Evolutionary conservation across 345 rosid genomes (phyloP), one percentile per base, ranked within the genome.

Genomic region (Cardamine occulta): DNA sequence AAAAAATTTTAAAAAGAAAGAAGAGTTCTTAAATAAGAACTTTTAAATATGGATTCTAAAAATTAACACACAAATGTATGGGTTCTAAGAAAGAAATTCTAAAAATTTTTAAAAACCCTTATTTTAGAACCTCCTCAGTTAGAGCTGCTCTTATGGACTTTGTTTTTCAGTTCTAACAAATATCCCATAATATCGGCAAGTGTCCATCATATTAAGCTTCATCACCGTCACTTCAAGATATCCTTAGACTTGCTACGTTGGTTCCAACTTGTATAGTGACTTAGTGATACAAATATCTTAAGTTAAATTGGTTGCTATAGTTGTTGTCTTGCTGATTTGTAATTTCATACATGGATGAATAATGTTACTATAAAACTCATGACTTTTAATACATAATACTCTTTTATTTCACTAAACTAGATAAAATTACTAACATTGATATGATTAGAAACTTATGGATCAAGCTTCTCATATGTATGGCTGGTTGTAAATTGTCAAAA

Each of bases 401-500:
- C 23, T 12, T 45, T 55, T 18, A 10, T n/a, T 7, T 21, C 58
- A 34, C 5, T 47, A 34, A 11, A 62, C 58, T 34, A 23, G 13
- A 73, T 37, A 28, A 12, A 19, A 51, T 21, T 32, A 45, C 29
- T 37, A 23, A 47, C 23, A 35, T 47, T 32, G 14, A 35, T 66
- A 45, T 56, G 40, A 39, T 29, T 29, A 66, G 59, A 57, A 58
- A 45, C 10, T n/a, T 26, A 66, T n/a, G 42, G 52, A 37, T 58
- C 68, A 67, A 67, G 54, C 35, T 59, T 67, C 79, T 67, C 68
- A 59, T 44, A 18, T 48, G 53, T 31, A 44, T 51, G 37, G 64
- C 79, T 68, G 55, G 54, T 51, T 40, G 61, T 34, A 40, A 49
- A 53, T 74, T 75, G 68, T 60, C 79, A 39, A 56, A 34, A 45